Conservation (phyloP, 305 asterid species). For the Plantago coronopus region DNA sequence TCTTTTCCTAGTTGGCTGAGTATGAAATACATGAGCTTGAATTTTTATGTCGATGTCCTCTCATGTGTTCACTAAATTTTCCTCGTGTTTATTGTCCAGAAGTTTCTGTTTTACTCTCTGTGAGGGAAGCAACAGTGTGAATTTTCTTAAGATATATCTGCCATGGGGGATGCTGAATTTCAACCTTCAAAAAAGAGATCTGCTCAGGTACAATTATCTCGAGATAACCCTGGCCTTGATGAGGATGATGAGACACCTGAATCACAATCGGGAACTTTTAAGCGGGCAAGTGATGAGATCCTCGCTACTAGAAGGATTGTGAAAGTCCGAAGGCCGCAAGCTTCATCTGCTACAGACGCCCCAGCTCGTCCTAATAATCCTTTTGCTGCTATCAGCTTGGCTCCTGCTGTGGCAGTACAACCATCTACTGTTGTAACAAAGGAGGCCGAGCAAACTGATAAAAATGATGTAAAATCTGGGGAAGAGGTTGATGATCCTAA, state of each 20-base stretch:
- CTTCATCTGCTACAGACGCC: constrained; percentile 39
- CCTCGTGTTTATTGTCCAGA: constrained; percentile 31
- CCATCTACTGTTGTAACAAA: constrained; percentile 20
- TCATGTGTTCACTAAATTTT: constrained; percentile 20
- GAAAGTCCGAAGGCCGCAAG: constrained; percentile 61
- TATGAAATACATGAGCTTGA: too few relatives aligned
- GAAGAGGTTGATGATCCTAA: constrained; percentile 15
- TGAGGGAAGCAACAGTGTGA: constrained; percentile 13
- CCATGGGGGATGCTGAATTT: constrained; percentile 77
- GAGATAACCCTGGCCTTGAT: constrained; percentile 86
- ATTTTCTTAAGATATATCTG: constrained; percentile 12
- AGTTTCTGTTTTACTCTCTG: constrained; percentile 14
- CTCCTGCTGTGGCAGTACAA: constrained; percentile 36
- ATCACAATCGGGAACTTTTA: constrained; percentile 58
- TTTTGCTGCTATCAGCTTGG: constrained; percentile 59
- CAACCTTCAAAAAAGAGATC: constrained; percentile 87
- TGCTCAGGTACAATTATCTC: constrained; percentile 71
- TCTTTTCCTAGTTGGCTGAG: too few relatives aligned
- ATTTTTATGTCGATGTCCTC: too few relatives aligned
- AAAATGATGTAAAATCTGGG: constrained; percentile 4
- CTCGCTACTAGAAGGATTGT: constrained; percentile 71
- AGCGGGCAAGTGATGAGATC: constrained; percentile 77
- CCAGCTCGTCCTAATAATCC: constrained; percentile 55
- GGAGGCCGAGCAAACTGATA: constrained; percentile 17
- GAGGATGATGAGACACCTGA: constrained; percentile 55